Conservation (phyloP, 257 asterid species). For the Nicotiana noctiflora region DNA sequence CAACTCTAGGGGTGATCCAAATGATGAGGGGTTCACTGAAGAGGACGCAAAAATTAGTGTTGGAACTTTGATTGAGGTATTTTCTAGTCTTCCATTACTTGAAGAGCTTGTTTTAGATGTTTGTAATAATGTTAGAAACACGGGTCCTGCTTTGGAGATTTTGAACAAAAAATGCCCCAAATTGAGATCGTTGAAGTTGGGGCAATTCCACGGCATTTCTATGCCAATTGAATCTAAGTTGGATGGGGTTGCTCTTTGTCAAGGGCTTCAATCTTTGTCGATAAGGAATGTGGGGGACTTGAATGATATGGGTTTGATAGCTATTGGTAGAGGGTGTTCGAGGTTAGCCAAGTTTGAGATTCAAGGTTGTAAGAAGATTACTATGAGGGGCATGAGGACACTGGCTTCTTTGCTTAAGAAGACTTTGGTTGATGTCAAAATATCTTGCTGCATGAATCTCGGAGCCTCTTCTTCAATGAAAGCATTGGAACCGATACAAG, state of each 20-base stretch:
- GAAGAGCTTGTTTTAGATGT: constrained; percentile 72
- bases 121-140: constrained; percentile 58
- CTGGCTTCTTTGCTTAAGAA: constrained; percentile 44
- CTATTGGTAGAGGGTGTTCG: constrained; percentile 82
- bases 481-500: constrained; percentile 74
- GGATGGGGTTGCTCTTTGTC: constrained; percentile 80
- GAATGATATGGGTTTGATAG: constrained; percentile 86
- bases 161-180: constrained; percentile 60
- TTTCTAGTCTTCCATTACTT: constrained; percentile 59
- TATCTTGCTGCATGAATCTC: constrained; percentile 76
- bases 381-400: constrained; percentile 76
- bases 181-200: constrained; percentile 61
- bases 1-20: constrained; percentile 44
- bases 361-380: constrained; percentile 65
- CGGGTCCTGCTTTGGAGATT: constrained; percentile 74
- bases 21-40: constrained; percentile 41
- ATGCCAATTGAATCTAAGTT: constrained; percentile 62
- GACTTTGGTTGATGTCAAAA: constrained; percentile 69
- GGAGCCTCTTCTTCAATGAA: constrained; percentile 50
- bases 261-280: constrained; percentile 57
- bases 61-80: constrained; percentile 69
- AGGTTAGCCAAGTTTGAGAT: constrained; percentile 62
- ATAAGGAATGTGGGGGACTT: constrained; percentile 66
- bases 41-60: constrained; percentile 56
- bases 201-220: constrained; percentile 76